These are phyloP conservation scores for Vitis labrusca DNA, from an alignment of 164 flowering plant genomes.

Conservation along the genomic window DNA sequence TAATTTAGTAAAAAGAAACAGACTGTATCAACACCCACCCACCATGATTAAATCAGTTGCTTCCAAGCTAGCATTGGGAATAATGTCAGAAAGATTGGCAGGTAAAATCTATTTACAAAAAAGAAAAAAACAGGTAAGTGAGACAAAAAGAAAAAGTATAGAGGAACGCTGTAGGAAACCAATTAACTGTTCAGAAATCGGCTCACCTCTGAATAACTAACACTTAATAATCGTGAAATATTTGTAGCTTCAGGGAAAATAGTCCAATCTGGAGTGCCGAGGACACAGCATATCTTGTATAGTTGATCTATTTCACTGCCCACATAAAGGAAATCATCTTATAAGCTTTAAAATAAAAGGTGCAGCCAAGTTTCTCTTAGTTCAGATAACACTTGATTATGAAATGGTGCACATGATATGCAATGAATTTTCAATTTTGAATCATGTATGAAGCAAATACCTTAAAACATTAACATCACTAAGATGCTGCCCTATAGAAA, in stretches of 20 bases:
- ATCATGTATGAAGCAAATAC: too few relatives aligned
- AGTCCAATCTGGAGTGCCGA: conserved; percentile 70
- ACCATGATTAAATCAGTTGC: conserved; percentile 79
- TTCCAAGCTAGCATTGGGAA: conserved; percentile 74
- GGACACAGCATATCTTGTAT: conserved; percentile 74
- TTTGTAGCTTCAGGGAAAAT: conserved; percentile 55
- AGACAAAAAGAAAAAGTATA: background rate
- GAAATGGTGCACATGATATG: too few relatives aligned
- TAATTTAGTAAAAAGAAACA: background rate
- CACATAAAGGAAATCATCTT: conserved; percentile 4
- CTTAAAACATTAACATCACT: too few relatives aligned
- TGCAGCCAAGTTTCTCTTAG: background rate
- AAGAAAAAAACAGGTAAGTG: background rate
- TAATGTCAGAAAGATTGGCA: conserved; percentile 57
- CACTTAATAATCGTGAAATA: conserved; percentile 37
- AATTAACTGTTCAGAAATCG: background rate
- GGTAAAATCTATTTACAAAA: conserved; percentile 43
- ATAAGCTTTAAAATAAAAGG: background rate
- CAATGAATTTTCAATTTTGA: too few relatives aligned
- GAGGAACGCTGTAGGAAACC: background rate
- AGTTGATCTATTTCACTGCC: conserved; percentile 81
- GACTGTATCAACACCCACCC: conserved; percentile 14
- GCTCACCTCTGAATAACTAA: conserved; percentile 47
- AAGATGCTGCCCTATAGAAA: too few relatives aligned
- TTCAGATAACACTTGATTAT: background rate